Evolutionary conservation across 169 alveolate genomes (phyloP), one percentile per base, ranked within the genome.

Genomic region (Babesia ovata): DNA sequence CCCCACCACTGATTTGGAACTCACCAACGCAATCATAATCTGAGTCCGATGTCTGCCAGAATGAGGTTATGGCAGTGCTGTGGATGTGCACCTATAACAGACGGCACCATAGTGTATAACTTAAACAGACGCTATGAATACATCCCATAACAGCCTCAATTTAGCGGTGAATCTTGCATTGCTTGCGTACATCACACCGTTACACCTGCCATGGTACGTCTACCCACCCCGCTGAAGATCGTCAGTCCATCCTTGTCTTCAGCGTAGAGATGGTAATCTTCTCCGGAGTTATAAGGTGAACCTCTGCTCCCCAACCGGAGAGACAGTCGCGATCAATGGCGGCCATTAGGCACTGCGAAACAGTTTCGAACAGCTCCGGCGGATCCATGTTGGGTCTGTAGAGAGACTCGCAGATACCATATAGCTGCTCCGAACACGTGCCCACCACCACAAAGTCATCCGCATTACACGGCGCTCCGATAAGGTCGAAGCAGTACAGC

Each of bases 271-370:
- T 39, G 46, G 73, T 63, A 12, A 83, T 63, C 70, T 65, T 67
- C 29, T 73, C 82, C 4, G 90, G 90, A 12, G 90, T 83, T 19
- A 83, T 83, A 14, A 96, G 86, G 70, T 93, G 95, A 22, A 96
- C 98, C 66, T 87, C 96, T 16, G 97, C 98, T 22, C 99, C 99
- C 99, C 99, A 97, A 45, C 99, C 99, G n/a, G 98, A 90, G 57
- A 95, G 91, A 70, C 98, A 95, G 81, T 96, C 99, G 59, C 99
- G 91, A 71, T 97, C 99, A 44, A 96, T 87, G 14, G 97, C 99
- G 28, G 98, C 93, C 72, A 97, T 86, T 39, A 97, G 90, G 58
- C 99, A 94, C 89, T 96, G 98, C 12, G 99, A 96, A 17, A 94
- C 88, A 21, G 96, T 95, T 76, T 96, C 98, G 88, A 95, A 92